A percentile compares a stretch with the other conserved stretches of the same genome.
Evolutionary conservation across 371 early-diverging fungal species (phyloP).

Genomic region (Choanephora cucurbitarum): DNA sequence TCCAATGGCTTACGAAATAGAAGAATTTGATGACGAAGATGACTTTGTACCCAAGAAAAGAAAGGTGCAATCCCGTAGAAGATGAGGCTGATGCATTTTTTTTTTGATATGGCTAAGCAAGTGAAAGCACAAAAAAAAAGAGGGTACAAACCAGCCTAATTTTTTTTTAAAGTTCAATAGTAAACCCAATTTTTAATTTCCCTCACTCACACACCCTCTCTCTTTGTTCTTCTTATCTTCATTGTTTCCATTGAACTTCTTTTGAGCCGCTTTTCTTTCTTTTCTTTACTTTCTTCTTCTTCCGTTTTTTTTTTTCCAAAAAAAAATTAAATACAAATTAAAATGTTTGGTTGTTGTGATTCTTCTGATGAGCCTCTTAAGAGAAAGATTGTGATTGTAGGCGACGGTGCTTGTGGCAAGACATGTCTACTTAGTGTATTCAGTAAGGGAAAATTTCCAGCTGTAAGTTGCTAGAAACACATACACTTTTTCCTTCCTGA

Average conservation of each 20-base stretch:
- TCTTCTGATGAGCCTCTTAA: slow-evolving; percentile 22
- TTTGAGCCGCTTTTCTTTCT: not conserved
- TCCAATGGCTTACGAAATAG: not conserved
- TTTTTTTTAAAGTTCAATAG: not conserved
- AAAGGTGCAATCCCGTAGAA: slow-evolving; percentile 4
- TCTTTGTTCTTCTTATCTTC: slow-evolving; percentile 5
- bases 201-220: not conserved
- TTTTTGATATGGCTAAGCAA: not conserved
- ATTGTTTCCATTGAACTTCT: not conserved
- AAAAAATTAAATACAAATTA: slow-evolving; percentile 9
- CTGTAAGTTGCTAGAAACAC: slow-evolving; percentile 28
- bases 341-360: slow-evolving; percentile 11
- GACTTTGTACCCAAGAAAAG: slow-evolving; percentile 10
- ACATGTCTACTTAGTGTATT: slow-evolving; percentile 64
- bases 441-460: slow-evolving; percentile 58
- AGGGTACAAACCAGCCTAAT: no score
- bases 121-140: not conserved
- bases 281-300: not conserved
- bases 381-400: slow-evolving; percentile 73
- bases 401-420: slow-evolving; percentile 73
- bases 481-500: no score
- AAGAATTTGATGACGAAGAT: slow-evolving; percentile 16
- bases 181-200: slow-evolving; percentile 8
- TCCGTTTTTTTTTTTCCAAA: no score
- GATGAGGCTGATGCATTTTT: slow-evolving; percentile 1